A percentile compares a stretch with the other conserved stretches of the same genome.
phyloP scores from a whole-genome alignment of 805 yeast species.

The Suhomyces vadensis region DNA sequence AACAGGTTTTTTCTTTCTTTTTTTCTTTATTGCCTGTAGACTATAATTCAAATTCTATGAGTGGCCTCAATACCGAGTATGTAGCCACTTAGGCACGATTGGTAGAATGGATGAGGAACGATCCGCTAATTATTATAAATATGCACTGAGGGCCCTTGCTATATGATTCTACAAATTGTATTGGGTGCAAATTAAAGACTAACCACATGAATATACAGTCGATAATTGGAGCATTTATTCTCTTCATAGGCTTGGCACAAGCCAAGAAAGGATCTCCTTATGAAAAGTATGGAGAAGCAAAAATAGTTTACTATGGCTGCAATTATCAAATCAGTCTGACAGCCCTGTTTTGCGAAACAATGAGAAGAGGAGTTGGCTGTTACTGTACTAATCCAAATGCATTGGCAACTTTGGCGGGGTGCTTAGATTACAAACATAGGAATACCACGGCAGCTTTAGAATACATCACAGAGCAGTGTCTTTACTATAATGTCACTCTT shows the following conservation, averaged over 20 bases:
- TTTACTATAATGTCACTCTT: conserved; percentile 18
- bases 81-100: not conserved
- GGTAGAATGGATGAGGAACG: not conserved
- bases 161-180: not conserved
- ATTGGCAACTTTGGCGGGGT: conserved; percentile 33
- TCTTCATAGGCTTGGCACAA: not conserved
- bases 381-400: conserved; percentile 26
- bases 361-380: conserved; percentile 14
- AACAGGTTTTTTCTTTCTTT: no score
- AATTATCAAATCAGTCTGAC: conserved; percentile 7
- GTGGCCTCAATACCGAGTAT: not conserved
- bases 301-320: conserved; percentile 10
- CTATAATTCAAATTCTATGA: not conserved
- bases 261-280: conserved; percentile 1
- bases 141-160: not conserved
- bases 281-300: not conserved
- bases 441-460: conserved; percentile 9
- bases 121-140: not conserved
- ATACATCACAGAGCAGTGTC: not conserved
- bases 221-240: not conserved
- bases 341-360: conserved; percentile 11
- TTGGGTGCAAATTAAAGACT: not conserved
- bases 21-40: not conserved
- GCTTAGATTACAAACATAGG: conserved; percentile 17
- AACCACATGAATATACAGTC: not conserved